A percentile compares a stretch with the other conserved stretches of the same genome.
phyloP scores from a whole-genome alignment of 108 stramenopile species.

The Cyclotella sp. region DNA sequence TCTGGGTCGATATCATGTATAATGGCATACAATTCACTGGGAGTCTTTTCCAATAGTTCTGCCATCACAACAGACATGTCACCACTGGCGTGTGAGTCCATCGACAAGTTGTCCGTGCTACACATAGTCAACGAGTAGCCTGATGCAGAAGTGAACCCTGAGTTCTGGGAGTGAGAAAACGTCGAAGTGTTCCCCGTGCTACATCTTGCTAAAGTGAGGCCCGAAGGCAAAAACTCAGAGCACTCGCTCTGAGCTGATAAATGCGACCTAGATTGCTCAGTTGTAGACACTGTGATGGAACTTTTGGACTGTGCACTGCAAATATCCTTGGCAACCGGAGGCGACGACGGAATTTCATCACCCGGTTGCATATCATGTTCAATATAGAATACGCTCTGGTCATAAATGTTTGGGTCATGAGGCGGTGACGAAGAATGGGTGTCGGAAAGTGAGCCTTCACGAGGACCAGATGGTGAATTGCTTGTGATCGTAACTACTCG shows the following conservation, averaged over 20 bases:
- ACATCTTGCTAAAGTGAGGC: background rate
- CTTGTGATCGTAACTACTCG: background rate
- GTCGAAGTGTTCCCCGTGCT: background rate
- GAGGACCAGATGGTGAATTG: background rate
- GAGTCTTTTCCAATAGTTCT: constrained; percentile 10
- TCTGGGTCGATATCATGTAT: constrained; percentile 2
- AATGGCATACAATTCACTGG: constrained; percentile 16
- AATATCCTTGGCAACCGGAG: no score
- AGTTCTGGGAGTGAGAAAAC: background rate
- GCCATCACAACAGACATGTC: constrained; percentile 7
- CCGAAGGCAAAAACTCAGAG: background rate
- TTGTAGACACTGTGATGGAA: constrained; percentile 7
- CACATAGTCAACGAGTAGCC: constrained; percentile 2
- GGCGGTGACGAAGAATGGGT: background rate
- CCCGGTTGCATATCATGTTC: background rate
- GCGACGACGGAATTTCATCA: background rate
- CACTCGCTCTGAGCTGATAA: background rate
- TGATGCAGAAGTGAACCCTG: background rate
- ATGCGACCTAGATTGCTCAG: background rate
- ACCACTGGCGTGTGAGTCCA: background rate
- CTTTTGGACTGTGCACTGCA: background rate
- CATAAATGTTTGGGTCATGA: background rate
- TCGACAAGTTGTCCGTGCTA: background rate
- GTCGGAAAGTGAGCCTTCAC: background rate
- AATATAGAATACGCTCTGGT: background rate